These are phyloP conservation scores for Cladosporium oxysporum DNA, from an alignment of 2,329 filamentous ascomycete genomes.

Conservation along the genomic window DNA sequence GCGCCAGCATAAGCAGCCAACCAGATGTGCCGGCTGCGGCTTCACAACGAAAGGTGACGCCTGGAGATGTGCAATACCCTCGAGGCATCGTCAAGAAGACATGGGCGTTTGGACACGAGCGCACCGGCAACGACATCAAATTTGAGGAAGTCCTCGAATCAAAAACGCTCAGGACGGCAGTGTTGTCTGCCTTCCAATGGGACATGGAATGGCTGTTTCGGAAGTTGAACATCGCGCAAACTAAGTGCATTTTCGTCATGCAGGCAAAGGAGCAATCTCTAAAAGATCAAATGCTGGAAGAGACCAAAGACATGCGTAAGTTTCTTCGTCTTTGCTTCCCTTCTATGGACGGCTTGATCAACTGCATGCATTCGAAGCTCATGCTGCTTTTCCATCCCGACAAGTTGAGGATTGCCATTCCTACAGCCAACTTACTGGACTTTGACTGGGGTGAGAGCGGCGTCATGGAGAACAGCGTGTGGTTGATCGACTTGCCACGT, in stretches of 20 bases:
- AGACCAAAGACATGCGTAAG: constrained; percentile 34
- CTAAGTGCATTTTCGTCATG: constrained; percentile 59
- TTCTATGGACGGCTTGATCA: constrained; percentile 68
- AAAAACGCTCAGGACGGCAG: constrained; percentile 68
- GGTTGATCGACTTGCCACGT: constrained; percentile 86
- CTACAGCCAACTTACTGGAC: constrained; percentile 80
- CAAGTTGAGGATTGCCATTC: constrained; percentile 78
- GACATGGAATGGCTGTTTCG: constrained; percentile 74
- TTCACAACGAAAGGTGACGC: neutral
- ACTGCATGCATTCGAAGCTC: constrained; percentile 91
- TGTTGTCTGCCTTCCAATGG: constrained; percentile 87
- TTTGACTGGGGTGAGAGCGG: constrained; percentile 90
- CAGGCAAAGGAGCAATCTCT: constrained; percentile 54
- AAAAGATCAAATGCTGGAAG: constrained; percentile 30
- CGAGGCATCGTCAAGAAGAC: constrained; percentile 77
- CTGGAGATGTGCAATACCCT: constrained; percentile 48
- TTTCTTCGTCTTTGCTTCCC: constrained; percentile 74
- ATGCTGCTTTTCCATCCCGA: constrained; percentile 79
- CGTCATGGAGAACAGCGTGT: constrained; percentile 84
- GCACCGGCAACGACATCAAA: constrained; percentile 72
- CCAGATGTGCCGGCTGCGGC: neutral
- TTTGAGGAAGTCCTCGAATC: constrained; percentile 84
- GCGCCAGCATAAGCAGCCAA: neutral
- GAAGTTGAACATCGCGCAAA: constrained; percentile 55
- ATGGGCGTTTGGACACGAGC: constrained; percentile 65